Percentiles rank a stretch among this genome's conserved stretches.
phyloP scores from a whole-genome alignment of 2,329 filamentous ascomycete genomes.

The Trichoderma cornu-damae region DNA sequence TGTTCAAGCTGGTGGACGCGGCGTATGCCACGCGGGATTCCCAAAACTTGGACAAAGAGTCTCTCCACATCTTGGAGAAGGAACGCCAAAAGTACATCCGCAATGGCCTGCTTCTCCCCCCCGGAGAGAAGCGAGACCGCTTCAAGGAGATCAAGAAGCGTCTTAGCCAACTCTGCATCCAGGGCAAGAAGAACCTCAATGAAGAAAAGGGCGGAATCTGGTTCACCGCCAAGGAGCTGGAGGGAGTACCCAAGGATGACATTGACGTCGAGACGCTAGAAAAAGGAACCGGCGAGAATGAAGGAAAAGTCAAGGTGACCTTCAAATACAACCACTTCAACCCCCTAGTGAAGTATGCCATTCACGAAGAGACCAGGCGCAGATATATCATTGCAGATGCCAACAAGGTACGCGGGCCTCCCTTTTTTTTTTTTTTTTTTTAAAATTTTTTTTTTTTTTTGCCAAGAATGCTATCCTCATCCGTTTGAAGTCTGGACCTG shows the following conservation, averaged over 20 bases:
- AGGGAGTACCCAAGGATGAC: constrained; percentile 69
- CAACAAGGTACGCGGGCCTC: constrained; percentile 57
- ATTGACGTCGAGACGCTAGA: constrained; percentile 58
- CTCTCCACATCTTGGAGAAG: constrained; percentile 67
- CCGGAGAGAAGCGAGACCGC: constrained; percentile 64
- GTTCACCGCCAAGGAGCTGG: constrained; percentile 68
- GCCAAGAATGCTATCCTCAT: neutral
- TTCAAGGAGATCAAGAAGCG: constrained; percentile 86
- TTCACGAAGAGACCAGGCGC: constrained; percentile 62
- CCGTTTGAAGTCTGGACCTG: neutral
- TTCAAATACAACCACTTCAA: constrained; percentile 84
- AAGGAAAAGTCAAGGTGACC: constrained; percentile 67
- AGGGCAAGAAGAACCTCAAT: constrained; percentile 75
- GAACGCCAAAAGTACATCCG: constrained; percentile 71
- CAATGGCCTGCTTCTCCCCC: constrained; percentile 68
- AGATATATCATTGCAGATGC: constrained; percentile 69
- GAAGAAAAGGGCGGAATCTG: constrained; percentile 78
- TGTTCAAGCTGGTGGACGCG: constrained; percentile 62
- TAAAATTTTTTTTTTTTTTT: too few species aligned
- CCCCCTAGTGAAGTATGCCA: constrained; percentile 71
- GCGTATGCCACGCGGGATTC: constrained; percentile 50
- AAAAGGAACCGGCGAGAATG: constrained; percentile 66
- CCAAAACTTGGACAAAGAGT: constrained; percentile 60
- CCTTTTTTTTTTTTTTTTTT: too few species aligned
- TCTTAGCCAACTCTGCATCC: constrained; percentile 66